These are phyloP conservation scores for Penicillium hesseltinei DNA, from an alignment of 2,329 filamentous ascomycete genomes.

Conservation along the genomic window DNA sequence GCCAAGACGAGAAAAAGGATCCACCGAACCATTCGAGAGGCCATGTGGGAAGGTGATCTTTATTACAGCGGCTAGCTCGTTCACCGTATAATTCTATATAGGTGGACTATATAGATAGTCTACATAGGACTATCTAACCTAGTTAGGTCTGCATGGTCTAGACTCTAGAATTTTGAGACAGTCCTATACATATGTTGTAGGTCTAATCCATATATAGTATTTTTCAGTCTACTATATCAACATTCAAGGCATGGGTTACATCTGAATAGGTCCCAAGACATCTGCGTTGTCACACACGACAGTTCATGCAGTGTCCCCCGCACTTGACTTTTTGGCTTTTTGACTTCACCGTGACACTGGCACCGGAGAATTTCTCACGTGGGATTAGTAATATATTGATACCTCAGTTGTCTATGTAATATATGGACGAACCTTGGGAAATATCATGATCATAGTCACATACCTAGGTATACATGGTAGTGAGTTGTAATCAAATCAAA, in stretches of 20 bases:
- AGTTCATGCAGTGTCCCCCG: too few relatives aligned
- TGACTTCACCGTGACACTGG: not conserved
- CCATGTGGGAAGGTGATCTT: not conserved
- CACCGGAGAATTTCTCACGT: not conserved
- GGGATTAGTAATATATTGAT: not conserved
- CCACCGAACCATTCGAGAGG: not conserved
- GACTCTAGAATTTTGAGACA: not conserved
- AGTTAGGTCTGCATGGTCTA: not conserved
- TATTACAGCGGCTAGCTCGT: not conserved
- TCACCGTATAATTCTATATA: not conserved
- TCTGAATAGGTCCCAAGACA: not conserved
- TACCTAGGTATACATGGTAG: too few relatives aligned
- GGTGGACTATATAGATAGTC: too few relatives aligned
- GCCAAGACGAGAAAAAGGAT: conserved; percentile 22
- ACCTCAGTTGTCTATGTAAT: not conserved
- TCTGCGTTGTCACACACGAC: not conserved
- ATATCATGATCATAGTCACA: too few relatives aligned
- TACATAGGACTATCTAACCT: not conserved
- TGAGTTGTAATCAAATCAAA: too few relatives aligned
- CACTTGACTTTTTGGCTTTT: too few relatives aligned
- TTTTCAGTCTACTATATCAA: too few relatives aligned
- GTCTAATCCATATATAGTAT: not conserved
- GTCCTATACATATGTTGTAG: too few relatives aligned
- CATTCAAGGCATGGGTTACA: too few relatives aligned
- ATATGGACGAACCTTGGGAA: too few relatives aligned